phyloP scores from a whole-genome alignment of 148 eudicot species.

The Camellia japonica region DNA sequence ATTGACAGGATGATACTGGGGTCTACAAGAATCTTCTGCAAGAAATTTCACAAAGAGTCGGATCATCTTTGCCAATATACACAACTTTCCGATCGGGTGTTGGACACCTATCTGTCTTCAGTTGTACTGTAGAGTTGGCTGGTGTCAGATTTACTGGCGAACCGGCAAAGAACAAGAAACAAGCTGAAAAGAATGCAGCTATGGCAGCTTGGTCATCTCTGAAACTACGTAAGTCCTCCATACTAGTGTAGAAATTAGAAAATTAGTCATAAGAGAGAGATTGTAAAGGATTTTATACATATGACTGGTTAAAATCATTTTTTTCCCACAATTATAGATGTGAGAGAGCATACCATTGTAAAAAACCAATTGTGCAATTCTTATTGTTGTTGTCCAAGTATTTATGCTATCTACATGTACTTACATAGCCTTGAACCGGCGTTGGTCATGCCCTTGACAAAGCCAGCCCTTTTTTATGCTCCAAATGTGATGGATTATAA shows the following conservation, averaged over 20 bases:
- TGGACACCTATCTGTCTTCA: constrained; percentile 49
- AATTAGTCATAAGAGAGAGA: background rate
- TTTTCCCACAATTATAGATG: no score
- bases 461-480: background rate
- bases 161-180: constrained; percentile 62
- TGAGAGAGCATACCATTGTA: background rate
- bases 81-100: constrained; percentile 43
- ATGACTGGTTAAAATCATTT: background rate
- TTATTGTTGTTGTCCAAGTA: background rate
- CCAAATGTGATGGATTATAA: background rate
- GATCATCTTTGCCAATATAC: constrained; percentile 52
- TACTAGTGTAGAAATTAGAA: background rate
- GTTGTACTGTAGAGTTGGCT: constrained; percentile 57
- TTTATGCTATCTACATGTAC: background rate
- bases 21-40: constrained; percentile 64
- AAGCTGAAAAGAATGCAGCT: constrained; percentile 67
- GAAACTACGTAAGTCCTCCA: constrained; percentile 42
- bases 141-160: constrained; percentile 53
- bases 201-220: constrained; percentile 63
- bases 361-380: background rate
- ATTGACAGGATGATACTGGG: constrained; percentile 57
- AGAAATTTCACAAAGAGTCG: constrained; percentile 62
- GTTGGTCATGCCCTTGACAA: background rate
- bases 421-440: background rate
- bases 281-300: background rate